phyloP scores from a whole-genome alignment of 371 early-diverging fungal genomes.

The Mortierella polycephala region DNA sequence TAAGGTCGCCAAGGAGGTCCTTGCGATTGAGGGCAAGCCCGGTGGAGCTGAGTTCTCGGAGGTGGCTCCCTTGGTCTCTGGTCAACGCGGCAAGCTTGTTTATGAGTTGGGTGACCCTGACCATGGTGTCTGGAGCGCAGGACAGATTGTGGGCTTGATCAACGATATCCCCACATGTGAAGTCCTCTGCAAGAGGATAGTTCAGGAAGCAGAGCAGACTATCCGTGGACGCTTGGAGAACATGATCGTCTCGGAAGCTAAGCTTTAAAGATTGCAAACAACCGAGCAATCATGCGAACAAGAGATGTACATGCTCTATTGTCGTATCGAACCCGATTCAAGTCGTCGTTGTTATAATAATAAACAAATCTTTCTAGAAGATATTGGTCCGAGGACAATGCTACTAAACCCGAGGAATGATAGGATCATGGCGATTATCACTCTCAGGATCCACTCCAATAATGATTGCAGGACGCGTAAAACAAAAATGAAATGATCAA shows the following conservation, averaged over 20 bases:
- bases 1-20: conserved; percentile 75
- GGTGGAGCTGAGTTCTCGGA: conserved; percentile 72
- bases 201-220: conserved; percentile 64
- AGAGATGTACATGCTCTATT: too few relatives aligned
- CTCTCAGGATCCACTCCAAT: too few relatives aligned
- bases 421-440: too few relatives aligned
- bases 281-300: too few relatives aligned
- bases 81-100: conserved; percentile 76
- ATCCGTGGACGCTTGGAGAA: conserved; percentile 42
- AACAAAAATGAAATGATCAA: too few relatives aligned
- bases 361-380: too few relatives aligned
- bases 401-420: too few relatives aligned
- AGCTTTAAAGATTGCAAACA: conserved; percentile 20
- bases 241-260: conserved; percentile 41
- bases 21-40: conserved; percentile 68
- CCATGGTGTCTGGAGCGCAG: conserved; percentile 82
- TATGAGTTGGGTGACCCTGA: conserved; percentile 77
- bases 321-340: too few relatives aligned
- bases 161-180: conserved; percentile 83
- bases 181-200: conserved; percentile 68
- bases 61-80: conserved; percentile 75
- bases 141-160: conserved; percentile 79
- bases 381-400: too few relatives aligned
- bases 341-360: too few relatives aligned
- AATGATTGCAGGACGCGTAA: too few relatives aligned